Evolutionary conservation across 495 filamentous ascomycete genomes (phyloP).

Genomic region (Penicillium fimorum): DNA sequence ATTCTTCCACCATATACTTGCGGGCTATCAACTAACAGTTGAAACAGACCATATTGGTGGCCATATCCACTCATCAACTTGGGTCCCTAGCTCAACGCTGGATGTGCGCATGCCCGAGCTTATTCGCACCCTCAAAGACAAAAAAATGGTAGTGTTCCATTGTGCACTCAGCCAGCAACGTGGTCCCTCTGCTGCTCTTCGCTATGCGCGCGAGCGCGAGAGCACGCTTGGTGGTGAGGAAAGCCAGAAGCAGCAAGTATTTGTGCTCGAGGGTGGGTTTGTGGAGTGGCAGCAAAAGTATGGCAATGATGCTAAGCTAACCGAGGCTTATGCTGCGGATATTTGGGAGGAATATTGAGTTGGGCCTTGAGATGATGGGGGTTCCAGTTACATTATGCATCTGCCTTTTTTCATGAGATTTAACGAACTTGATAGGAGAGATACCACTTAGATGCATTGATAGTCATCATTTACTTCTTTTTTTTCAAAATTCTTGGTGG

Average conservation of each 20-base stretch:
- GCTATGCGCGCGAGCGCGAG: conserved; percentile 45
- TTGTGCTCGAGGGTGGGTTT: conserved; percentile 83
- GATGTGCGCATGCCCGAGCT: conserved; percentile 79
- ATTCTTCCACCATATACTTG: not conserved
- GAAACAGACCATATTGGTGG: conserved; percentile 81
- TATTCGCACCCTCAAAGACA: conserved; percentile 71
- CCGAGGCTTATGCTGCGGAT: conserved; percentile 81
- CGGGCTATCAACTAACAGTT: not conserved
- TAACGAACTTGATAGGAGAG: conserved; percentile 16
- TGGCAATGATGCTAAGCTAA: conserved; percentile 73
- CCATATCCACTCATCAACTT: conserved; percentile 71
- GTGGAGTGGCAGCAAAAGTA: conserved; percentile 88
- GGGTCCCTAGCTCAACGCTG: conserved; percentile 71
- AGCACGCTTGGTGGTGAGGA: conserved; percentile 33
- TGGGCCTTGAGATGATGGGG: not conserved
- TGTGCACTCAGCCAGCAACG: conserved; percentile 92
- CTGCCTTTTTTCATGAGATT: conserved; percentile 12
- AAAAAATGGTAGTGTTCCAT: conserved; percentile 87
- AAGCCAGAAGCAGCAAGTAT: conserved; percentile 64
- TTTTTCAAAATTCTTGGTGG: not conserved
- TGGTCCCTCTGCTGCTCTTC: conserved; percentile 46
- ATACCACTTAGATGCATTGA: conserved; percentile 20
- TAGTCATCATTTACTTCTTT: not conserved
- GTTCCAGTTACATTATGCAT: conserved; percentile 5
- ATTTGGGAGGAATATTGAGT: conserved; percentile 68